Percentiles rank a stretch among this genome's conserved stretches.
These are phyloP conservation scores for Chalaropsis thielavioides DNA, from an alignment of 2,329 filamentous ascomycete genomes.

Conservation along the genomic window DNA sequence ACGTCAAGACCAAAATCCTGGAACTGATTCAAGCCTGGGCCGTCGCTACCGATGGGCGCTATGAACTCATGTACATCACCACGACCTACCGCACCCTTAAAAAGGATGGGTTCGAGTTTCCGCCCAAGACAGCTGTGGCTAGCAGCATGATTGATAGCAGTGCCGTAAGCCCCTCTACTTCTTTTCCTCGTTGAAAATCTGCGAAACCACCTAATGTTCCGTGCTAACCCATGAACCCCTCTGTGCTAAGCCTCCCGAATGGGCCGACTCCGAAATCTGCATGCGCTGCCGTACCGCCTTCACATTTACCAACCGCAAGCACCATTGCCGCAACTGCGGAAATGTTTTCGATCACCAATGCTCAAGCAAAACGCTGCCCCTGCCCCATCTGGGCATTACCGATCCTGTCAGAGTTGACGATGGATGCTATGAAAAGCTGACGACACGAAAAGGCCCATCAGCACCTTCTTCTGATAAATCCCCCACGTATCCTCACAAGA, in stretches of 20 bases:
- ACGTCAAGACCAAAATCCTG: slow-evolving; percentile 80
- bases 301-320: slow-evolving; percentile 95
- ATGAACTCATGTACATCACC: slow-evolving; percentile 70
- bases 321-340: slow-evolving; percentile 95
- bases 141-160: slow-evolving; percentile 97
- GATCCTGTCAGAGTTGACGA: slow-evolving; percentile 90
- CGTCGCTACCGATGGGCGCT: slow-evolving; percentile 68
- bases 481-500: slow-evolving; percentile 43
- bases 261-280: slow-evolving; percentile 94
- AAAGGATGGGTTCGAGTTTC: slow-evolving; percentile 65
- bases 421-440: slow-evolving; percentile 82
- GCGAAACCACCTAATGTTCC: not conserved
- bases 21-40: slow-evolving; percentile 93
- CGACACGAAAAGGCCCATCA: slow-evolving; percentile 43
- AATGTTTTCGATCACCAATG: slow-evolving; percentile 96
- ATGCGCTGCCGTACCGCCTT: slow-evolving; percentile 95
- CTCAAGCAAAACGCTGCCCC: slow-evolving; percentile 71
- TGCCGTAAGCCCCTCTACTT: slow-evolving; percentile 47
- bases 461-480: slow-evolving; percentile 35
- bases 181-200: not conserved
- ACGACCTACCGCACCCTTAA: slow-evolving; percentile 76
- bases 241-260: slow-evolving; percentile 65
- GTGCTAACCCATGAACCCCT: not conserved
- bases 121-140: slow-evolving; percentile 71
- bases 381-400: slow-evolving; percentile 85